These are phyloP conservation scores for Zygoascus sp. DNA, from an alignment of 1,139 yeast species.

Conservation along the genomic window DNA sequence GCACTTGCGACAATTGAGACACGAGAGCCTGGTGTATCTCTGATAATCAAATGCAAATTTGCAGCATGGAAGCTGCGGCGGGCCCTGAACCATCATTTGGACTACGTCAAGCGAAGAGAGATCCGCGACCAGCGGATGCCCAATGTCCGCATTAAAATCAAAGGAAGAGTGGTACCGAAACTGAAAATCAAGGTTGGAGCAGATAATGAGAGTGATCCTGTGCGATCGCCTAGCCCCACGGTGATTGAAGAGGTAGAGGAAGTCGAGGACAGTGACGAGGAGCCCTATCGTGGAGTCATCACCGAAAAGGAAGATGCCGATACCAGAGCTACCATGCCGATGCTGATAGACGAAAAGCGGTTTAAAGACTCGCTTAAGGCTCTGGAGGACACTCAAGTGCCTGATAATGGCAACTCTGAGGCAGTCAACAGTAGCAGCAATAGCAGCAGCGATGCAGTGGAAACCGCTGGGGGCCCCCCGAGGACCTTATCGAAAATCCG, in stretches of 20 bases:
- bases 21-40: slow-evolving; percentile 7
- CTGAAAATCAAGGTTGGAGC: slow-evolving; percentile 2
- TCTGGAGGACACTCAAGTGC: slow-evolving; percentile 24
- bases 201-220: not conserved
- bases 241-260: slow-evolving; percentile 21
- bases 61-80: slow-evolving; percentile 12
- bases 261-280: slow-evolving; percentile 27
- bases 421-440: not conserved
- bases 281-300: slow-evolving; percentile 63
- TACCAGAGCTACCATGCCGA: slow-evolving; percentile 60
- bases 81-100: slow-evolving; percentile 2
- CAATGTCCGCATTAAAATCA: not conserved
- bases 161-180: not conserved
- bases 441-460: no score
- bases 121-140: not conserved
- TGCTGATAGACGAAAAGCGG: slow-evolving; percentile 43
- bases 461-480: slow-evolving; percentile 2
- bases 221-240: slow-evolving; percentile 11
- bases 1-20: slow-evolving; percentile 6
- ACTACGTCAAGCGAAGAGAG: not conserved
- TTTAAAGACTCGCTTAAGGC: slow-evolving; percentile 42
- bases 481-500: slow-evolving; percentile 3
- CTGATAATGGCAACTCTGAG: not conserved
- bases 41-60: slow-evolving; percentile 8
- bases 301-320: slow-evolving; percentile 53